Conservation (phyloP, 2,329 filamentous ascomycete species). For the Pezicula neosporulosa region DNA sequence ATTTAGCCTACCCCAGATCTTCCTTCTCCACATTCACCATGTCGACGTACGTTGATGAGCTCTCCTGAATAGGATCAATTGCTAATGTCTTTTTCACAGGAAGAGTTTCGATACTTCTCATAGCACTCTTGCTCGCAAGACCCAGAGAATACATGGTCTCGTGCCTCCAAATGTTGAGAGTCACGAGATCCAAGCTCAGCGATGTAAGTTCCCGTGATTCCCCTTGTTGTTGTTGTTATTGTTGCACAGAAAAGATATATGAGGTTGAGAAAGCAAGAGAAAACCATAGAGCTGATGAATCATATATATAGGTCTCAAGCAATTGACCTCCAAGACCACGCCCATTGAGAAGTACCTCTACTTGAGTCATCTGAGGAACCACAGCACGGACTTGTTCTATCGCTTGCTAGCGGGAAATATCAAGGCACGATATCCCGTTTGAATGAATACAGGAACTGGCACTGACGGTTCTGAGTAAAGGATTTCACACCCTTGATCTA, state of each 20-base stretch:
- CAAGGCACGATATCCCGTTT: conserved; percentile 12
- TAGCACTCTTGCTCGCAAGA: conserved; percentile 17
- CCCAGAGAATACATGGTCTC: conserved; percentile 22
- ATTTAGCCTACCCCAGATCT: no score
- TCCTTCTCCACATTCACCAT: not conserved
- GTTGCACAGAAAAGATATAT: not conserved
- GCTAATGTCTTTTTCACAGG: not conserved
- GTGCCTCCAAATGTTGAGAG: conserved; percentile 25
- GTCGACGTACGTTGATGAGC: not conserved
- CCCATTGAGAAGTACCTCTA: conserved; percentile 29
- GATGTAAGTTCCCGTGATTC: conserved; percentile 16
- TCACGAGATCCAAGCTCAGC: conserved; percentile 20
- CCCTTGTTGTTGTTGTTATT: no score
- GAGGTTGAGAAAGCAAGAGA: not conserved
- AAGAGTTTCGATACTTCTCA: conserved; percentile 23
- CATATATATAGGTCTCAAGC: conserved; percentile 20
- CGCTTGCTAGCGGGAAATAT: conserved; percentile 23
- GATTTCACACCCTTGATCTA: conserved; percentile 53
- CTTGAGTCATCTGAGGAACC: conserved; percentile 24
- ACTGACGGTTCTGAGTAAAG: conserved; percentile 8
- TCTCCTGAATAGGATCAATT: not conserved
- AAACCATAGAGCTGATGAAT: not conserved
- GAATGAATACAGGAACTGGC: conserved; percentile 3
- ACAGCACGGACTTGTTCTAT: conserved; percentile 27
- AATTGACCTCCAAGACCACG: conserved; percentile 22